Evolutionary conservation across 1,139 yeast genomes (phyloP), one percentile per base, ranked within the genome.

Genomic region (Sugiyamaella grinbergsii): DNA sequence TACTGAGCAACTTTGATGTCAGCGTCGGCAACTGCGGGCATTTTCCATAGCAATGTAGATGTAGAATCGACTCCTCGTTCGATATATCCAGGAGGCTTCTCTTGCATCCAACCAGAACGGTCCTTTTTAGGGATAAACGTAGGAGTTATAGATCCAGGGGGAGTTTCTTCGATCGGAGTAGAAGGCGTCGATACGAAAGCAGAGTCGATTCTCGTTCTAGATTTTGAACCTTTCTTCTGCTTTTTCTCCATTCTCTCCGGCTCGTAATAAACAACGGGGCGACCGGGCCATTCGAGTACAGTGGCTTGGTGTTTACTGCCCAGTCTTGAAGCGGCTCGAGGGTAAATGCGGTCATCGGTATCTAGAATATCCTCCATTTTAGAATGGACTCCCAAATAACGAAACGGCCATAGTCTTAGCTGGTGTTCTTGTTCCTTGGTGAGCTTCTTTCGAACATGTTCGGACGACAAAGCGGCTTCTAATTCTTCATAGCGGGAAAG

Each of bases 41-140:
- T 36, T 58, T 76, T 77, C 96, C 97, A 93, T 61, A 85, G 69
- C 16, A 87, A 67, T 0, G 82, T 77, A 16, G 81, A 76, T 0
- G 96, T 87, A 24, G 77, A 81, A 60, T 83, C 90, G 1, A 78
- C 81, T 1, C 98, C 98, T 61, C 98, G 76, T 59, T 89, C 95
- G n/a, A 85, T 71, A 62, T 85, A 88, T 0, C 96, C 95, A 50
- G 75, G 74, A 0, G 96, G 96, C 55, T 84, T 71, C 3, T 83
- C 86, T 62, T 85, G 91, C 37, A 87, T 69, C 95, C 95, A 88
- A 0, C 77, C 77, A 0, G 91, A 91, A 52, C 74, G 80, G 0
- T 81, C 80, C 51, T 71, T 65, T 57, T 54, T 82, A n/a, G 54
- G 52, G 10, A 49, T 50, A 8, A 52, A 78, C 76, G 32, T 16